Conservation (phyloP, 2,329 filamentous ascomycete genomes). For the Sporothrix curviconia region DNA sequence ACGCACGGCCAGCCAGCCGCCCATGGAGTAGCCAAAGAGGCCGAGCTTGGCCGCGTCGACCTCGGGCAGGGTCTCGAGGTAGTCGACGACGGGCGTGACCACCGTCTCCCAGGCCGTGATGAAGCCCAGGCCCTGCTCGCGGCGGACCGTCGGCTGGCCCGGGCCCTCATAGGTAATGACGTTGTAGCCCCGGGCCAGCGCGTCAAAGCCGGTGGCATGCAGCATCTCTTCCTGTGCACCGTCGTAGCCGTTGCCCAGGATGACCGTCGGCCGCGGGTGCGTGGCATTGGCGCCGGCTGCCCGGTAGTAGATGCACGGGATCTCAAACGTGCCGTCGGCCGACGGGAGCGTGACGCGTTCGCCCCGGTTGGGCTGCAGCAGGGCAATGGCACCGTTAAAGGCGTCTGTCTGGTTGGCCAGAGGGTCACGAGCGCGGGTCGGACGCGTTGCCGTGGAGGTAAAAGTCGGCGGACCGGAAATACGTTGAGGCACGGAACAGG, state of each 20-base stretch:
- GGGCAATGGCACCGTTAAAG: constrained; percentile 27
- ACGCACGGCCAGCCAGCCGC: constrained; percentile 33
- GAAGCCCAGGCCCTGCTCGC: constrained; percentile 36
- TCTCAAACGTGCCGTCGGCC: constrained; percentile 25
- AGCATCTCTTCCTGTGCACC: constrained; percentile 38
- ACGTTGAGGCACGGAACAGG: constrained; percentile 30
- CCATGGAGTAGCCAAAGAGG: constrained; percentile 36
- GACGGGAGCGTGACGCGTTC: constrained; percentile 26
- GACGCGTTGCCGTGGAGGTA: constrained; percentile 31
- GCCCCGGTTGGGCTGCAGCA: constrained; percentile 27
- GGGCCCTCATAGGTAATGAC: constrained; percentile 41
- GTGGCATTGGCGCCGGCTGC: constrained; percentile 14
- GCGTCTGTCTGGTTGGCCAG: constrained; percentile 26
- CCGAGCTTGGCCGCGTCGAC: constrained; percentile 31
- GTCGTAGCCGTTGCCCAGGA: constrained; percentile 39
- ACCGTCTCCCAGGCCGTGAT: constrained; percentile 38
- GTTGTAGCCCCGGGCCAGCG: constrained; percentile 36
- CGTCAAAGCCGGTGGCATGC: constrained; percentile 30
- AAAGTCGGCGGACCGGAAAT: constrained; percentile 33
- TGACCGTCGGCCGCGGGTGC: constrained; percentile 30
- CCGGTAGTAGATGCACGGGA: constrained; percentile 32
- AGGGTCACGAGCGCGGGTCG: constrained; percentile 29
- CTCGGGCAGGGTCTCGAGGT: constrained; percentile 20
- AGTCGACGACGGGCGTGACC: constrained; percentile 35
- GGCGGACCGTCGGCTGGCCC: constrained; percentile 36